phyloP scores from a whole-genome alignment of 495 filamentous ascomycete genomes.

The Patellaria atrata region DNA sequence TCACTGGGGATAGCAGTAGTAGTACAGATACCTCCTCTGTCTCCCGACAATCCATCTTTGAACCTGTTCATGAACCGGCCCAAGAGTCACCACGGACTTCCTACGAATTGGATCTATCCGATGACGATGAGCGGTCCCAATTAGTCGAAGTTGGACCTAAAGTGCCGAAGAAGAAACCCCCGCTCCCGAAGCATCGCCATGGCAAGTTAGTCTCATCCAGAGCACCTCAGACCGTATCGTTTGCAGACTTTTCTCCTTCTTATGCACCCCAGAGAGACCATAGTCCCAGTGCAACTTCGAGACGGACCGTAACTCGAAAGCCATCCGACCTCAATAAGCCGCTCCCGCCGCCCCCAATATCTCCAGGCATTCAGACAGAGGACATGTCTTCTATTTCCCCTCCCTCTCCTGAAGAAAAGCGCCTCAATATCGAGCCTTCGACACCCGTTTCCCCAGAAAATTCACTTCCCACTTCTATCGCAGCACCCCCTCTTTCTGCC shows the following conservation, averaged over 20 bases:
- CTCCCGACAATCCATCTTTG: conserved; percentile 27
- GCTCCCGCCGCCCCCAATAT: conserved; percentile 23
- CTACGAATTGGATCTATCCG: conserved; percentile 19
- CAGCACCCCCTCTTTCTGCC: conserved; percentile 8
- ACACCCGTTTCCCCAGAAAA: too few relatives aligned
- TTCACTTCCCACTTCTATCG: conserved; percentile 8
- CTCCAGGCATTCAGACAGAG: too few relatives aligned
- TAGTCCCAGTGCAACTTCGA: background rate
- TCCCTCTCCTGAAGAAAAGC: too few relatives aligned
- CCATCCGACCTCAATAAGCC: conserved; percentile 28
- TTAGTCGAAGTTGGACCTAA: conserved; percentile 17
- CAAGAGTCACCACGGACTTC: conserved; percentile 24
- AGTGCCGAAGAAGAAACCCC: conserved; percentile 18
- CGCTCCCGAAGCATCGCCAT: conserved; percentile 22
- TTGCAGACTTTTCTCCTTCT: conserved; percentile 23
- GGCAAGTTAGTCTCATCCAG: conserved; percentile 17
- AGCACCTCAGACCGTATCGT: conserved; percentile 26
- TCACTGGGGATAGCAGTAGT: conserved; percentile 23
- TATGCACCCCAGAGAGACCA: conserved; percentile 9
- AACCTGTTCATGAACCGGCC: conserved; percentile 21
- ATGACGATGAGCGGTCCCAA: conserved; percentile 20
- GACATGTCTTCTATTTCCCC: too few relatives aligned
- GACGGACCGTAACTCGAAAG: conserved; percentile 3
- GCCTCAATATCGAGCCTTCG: too few relatives aligned
- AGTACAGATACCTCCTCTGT: conserved; percentile 28